Percentiles rank a stretch among this genome's conserved stretches.
These are phyloP conservation scores for Sisymbrium altissimum DNA, from an alignment of 345 rosid species.

Conservation along the genomic window DNA sequence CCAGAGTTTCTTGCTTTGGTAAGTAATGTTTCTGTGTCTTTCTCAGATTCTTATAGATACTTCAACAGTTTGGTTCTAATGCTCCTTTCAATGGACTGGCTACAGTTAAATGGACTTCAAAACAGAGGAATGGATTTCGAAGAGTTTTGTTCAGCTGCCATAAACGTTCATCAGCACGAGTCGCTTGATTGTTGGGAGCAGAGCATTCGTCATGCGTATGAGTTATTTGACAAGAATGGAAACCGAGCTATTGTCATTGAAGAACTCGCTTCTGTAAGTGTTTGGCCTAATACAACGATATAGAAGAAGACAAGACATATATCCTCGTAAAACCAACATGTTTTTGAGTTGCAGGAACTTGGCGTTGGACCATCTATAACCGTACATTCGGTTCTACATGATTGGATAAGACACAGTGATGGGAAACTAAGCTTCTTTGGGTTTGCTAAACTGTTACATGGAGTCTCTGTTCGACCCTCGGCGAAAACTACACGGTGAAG, in stretches of 20 bases:
- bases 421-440: constrained; percentile 93
- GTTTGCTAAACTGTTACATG: constrained; percentile 75
- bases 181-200: constrained; percentile 83
- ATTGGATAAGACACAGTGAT: constrained; percentile 83
- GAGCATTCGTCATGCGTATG: constrained; percentile 68
- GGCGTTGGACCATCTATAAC: constrained; percentile 88
- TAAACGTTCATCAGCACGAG: constrained; percentile 87
- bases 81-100: background rate
- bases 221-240: constrained; percentile 77
- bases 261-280: constrained; percentile 88
- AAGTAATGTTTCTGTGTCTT: constrained; percentile 16
- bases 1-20: constrained; percentile 73
- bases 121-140: constrained; percentile 87
- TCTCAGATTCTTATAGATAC: background rate
- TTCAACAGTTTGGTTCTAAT: constrained; percentile 4
- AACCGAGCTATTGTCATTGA: constrained; percentile 80
- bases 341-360: constrained; percentile 60
- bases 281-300: background rate
- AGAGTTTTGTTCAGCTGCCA: constrained; percentile 89
- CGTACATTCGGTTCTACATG: constrained; percentile 77
- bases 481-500: constrained; percentile 30
- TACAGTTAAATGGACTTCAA: constrained; percentile 70
- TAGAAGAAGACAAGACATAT: background rate
- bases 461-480: constrained; percentile 54
- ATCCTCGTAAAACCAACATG: background rate